Evolutionary conservation across 345 rosid genomes (phyloP).

Genomic region (Combretum micranthum): DNA sequence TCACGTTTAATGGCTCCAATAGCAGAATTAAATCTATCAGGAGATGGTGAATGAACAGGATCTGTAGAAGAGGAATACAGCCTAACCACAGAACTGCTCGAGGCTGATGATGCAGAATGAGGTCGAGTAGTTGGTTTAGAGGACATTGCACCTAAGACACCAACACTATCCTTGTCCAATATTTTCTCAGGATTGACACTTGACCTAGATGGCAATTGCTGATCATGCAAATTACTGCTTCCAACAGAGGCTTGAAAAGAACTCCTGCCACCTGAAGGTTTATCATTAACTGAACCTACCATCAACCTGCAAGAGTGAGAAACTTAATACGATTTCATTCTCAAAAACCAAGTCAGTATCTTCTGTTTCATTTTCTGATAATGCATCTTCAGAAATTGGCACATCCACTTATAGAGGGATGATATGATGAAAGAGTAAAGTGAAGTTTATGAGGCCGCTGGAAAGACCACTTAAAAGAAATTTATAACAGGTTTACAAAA

Average conservation of each 20-base stretch:
- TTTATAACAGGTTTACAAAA: no score
- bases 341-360: no score
- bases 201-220: slow-evolving; percentile 22
- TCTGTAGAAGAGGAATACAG: slow-evolving; percentile 32
- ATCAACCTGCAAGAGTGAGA: slow-evolving; percentile 21
- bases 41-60: no score
- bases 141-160: slow-evolving; percentile 14
- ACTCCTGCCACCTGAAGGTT: slow-evolving; percentile 23
- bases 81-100: slow-evolving; percentile 70
- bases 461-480: no score
- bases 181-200: slow-evolving; percentile 22
- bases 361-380: no score
- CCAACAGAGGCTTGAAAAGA: slow-evolving; percentile 30
- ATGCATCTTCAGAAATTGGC: no score
- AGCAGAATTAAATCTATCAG: no score
- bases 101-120: slow-evolving; percentile 27
- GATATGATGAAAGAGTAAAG: no score
- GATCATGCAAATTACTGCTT: slow-evolving; percentile 22
- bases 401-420: no score
- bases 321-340: neutral
- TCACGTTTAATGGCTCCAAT: no score
- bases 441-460: no score
- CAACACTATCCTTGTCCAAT: slow-evolving; percentile 26
- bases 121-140: slow-evolving; percentile 30
- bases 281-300: slow-evolving; percentile 32